Base-by-base conservation (phyloP, 176 grass and related monocot genomes). In the Oryza australiensis region DNA sequence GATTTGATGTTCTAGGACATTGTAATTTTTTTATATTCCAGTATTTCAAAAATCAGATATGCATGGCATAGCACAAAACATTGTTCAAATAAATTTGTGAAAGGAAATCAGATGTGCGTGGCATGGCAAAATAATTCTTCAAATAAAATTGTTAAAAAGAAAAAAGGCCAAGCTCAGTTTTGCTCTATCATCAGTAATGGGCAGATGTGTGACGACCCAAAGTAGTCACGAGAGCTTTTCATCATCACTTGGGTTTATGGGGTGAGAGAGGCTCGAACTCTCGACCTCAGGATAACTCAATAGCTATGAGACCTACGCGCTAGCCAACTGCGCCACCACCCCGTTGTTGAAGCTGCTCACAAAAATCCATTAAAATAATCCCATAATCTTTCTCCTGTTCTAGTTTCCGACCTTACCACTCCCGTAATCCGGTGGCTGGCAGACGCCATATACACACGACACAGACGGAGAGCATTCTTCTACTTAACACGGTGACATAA, bases 221-320 rank as follows among this genome's bases (percentile, higher is more conserved):
- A 63, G 64, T 33, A 22, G 73, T 55, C 91, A 87, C 48, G 0
- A 1, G 51, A 85, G 87, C 91, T 3, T 38, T 81, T 92, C 87
- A 32, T 93, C 87, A 90, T 76, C 27, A 66, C 75, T 72, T 0
- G 3, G 30, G 12, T 12, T 43, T 30, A 0, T 48, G 20, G 88
- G 88, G 88, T 91, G 88, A 89, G 77, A 91, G 91, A 91, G 86
- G 94, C 78, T 91, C 86, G 88, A 91, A 87, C 91, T 97, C 88
- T 86, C 88, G 81, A 91, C 89, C 88, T 91, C 90, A 83, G 81
- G 86, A 91, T 93, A 0, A 80, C 87, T 89, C 93, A 59, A 20
- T 20, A 70, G 73, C 74, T 79, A 79, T 78, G 91, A 86, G 80
- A 80, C 72, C 84, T 82, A 75, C 53, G 62, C 65, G 37, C 80